Evolutionary conservation across 192 early-diverging fungal genomes (phyloP), one percentile per base, ranked within the genome.

Genomic region (Rhizoclosmatium sp.): DNA sequence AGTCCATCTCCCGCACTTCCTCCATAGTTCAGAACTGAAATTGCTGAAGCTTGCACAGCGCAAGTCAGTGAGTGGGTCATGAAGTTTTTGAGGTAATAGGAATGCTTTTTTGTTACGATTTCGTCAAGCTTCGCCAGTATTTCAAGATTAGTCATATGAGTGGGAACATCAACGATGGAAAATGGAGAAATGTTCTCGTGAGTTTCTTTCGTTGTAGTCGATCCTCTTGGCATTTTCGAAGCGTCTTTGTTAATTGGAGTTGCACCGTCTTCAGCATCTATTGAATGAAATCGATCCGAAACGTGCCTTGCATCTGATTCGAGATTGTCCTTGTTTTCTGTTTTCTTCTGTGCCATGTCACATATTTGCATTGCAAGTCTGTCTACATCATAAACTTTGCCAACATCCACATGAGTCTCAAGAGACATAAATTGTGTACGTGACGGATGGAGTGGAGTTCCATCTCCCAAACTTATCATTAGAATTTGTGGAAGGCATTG

Each of bases 371-470:
- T 12, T 19, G 73, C 58, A n/a, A 75, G 31, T 64, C 60, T n/a
- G 46, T 75, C 73, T n/a, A 75, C 73, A 2, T 75, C 73, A 23
- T 75, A 40, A 2, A 75, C 58, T 45, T 75, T 75, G 12, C 73
- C 73, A 39, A 75, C 42, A 47, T 42, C 19, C 23, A 69, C 67
- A 54, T 16, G 5, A 12, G 2, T 69, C 4, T 21, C 21, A 9
- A 69, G 42, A 45, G 21, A 42, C 2, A 75, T 31, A 46, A 75
- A 75, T 39, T 75, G 73, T 9, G 73, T 75, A 21, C 73, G 19
- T 44, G 73, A 39, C 2, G 73, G 73, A 48, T 75, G 73, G 2
- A 31, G 9, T 12, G 45, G 19, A 3, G n/a, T 62, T 10, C 73
- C 60, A 47, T 75, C 73, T 5, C 73, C 73, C 10, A 75, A 23